Conservation (phyloP, 768 basidiomycete species). For the Agaricus sinodeliciosus region DNA sequence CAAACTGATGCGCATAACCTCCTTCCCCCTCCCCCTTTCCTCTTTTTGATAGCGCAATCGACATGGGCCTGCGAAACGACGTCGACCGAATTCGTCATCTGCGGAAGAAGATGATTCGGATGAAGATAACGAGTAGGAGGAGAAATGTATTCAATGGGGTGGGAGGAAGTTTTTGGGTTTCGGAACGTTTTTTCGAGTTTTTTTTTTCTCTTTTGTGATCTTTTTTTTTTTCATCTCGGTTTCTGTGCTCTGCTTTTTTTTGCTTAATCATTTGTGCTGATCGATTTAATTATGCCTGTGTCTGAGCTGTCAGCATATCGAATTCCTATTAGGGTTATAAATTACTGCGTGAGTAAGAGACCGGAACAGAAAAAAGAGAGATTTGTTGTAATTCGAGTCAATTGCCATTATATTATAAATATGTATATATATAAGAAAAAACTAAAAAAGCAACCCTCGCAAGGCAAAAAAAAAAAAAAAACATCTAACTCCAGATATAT, state of each 20-base stretch:
- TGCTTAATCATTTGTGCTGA: too few species aligned
- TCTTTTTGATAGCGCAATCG: slow-evolving; percentile 59
- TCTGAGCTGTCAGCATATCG: too few species aligned
- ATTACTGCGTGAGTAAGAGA: too few species aligned
- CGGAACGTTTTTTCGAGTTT: not conserved
- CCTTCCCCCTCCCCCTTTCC: not conserved
- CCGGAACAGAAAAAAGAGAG: not conserved
- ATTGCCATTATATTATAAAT: not conserved
- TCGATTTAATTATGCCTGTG: too few species aligned
- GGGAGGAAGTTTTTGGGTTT: not conserved
- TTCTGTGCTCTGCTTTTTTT: too few species aligned
- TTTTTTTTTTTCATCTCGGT: not conserved
- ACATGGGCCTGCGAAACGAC: slow-evolving; percentile 65
- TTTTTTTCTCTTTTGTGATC: not conserved
- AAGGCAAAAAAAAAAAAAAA: not conserved
- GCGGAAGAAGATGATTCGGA: slow-evolving; percentile 59
- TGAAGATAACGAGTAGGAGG: slow-evolving; percentile 33
- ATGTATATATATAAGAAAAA: not conserved
- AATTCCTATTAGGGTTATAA: too few species aligned
- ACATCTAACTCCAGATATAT: slow-evolving; percentile 11
- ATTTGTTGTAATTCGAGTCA: not conserved
- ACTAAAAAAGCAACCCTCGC: not conserved
- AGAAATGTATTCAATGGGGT: not conserved
- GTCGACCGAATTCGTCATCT: slow-evolving; percentile 55
- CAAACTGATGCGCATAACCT: not conserved